Percentiles rank a stretch among this genome's conserved stretches.
These are phyloP conservation scores for Arachis stenosperma DNA, from an alignment of 306 rosid genomes.

Conservation along the genomic window DNA sequence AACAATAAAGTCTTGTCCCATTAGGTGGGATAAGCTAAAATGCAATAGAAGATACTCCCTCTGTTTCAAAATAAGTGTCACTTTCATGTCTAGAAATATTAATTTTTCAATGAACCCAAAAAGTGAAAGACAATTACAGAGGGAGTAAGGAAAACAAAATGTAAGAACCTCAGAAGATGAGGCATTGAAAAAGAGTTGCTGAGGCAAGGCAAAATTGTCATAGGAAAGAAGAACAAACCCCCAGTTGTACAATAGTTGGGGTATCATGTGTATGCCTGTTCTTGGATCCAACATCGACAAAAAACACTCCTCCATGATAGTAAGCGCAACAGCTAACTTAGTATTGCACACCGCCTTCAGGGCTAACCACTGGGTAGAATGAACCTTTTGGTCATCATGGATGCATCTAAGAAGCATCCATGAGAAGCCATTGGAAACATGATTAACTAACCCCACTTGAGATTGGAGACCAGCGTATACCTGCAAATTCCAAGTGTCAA, in stretches of 20 bases:
- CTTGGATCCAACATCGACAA: slow-evolving; percentile 93
- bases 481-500: slow-evolving; percentile 53
- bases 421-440: slow-evolving; percentile 61
- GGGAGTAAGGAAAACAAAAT: background rate
- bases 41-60: background rate
- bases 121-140: too few relatives aligned
- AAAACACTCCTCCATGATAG: slow-evolving; percentile 97
- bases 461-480: slow-evolving; percentile 80
- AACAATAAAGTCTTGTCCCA: too few relatives aligned
- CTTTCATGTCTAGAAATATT: too few relatives aligned
- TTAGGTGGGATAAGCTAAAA: too few relatives aligned
- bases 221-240: slow-evolving; percentile 63
- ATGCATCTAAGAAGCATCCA: slow-evolving; percentile 91
- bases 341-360: slow-evolving; percentile 94
- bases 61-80: too few relatives aligned
- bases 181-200: slow-evolving; percentile 10
- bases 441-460: slow-evolving; percentile 70
- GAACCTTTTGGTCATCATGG: slow-evolving; percentile 84
- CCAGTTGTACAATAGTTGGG: slow-evolving; percentile 90
- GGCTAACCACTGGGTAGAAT: slow-evolving; percentile 86
- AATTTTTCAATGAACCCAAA: too few relatives aligned
- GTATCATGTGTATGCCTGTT: slow-evolving; percentile 98
- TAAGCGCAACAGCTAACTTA: slow-evolving; percentile 89
- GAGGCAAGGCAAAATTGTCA: slow-evolving; percentile 12
- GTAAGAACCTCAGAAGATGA: background rate